Evolutionary conservation across 2,329 filamentous ascomycete genomes (phyloP), one percentile per base, ranked within the genome.

Genomic region (Trichophyton verrucosum): DNA sequence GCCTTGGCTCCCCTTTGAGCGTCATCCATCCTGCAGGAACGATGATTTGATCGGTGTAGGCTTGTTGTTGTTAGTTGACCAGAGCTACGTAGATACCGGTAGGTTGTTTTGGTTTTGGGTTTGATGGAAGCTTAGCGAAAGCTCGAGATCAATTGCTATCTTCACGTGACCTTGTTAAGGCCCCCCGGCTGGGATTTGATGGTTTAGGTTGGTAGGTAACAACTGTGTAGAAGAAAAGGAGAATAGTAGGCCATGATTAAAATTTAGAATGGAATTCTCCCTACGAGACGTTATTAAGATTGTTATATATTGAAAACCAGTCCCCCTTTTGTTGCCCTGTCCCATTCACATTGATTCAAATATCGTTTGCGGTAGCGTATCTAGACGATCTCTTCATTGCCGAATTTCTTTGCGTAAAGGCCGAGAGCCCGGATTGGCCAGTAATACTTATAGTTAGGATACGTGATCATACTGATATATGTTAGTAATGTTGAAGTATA

Each of bases 361-460:
- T 27, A 8, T 49, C 24, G 46, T 3, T 22, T 22, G 20, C 17
- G 6, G 11, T 27, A 3, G 44, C 5, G 6, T 30, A 53, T 33
- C 55, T 57, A 57, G 11, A 17, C 4, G 5, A 88, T 72, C 68
- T 77, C 80, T 61, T 86, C 82, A 63, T 89, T 80, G 0, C 87
- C 87, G 65, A 86, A 91, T 64, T 80, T 83, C 67, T 78, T 81
- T 3, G 87, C 84, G 78, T 90, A 99, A 83, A 96, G 87, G 3
- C 94, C 94, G 65, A 99, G 74, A 1, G 94, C 94, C 76, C 95
- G 95, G 71, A 97, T 88, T 0, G 92, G 86, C 75, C 96, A 99
- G 62, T 87, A 88, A 73, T 96, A 94, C 78, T 97, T 99, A 80
- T 99, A 99, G 79, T 99, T 99, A 49, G 92, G 92, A 71, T 99